Percentiles rank a stretch among this genome's conserved stretches.
These are phyloP conservation scores for Pyrenopolyporus hunteri DNA, from an alignment of 495 filamentous ascomycete species.

Conservation along the genomic window DNA sequence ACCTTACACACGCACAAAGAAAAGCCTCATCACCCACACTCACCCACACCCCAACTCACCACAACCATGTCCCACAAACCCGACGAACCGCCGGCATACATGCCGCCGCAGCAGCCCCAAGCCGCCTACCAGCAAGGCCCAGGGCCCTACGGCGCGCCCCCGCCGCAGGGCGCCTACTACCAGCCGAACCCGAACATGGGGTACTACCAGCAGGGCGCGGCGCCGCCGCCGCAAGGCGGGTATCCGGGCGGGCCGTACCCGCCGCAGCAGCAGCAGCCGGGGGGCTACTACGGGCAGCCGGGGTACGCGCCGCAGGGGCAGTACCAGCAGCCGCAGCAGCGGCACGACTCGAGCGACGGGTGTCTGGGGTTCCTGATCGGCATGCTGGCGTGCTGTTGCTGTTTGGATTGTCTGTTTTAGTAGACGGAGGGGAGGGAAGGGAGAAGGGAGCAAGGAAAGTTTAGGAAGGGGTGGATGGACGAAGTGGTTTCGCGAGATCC, in stretches of 20 bases:
- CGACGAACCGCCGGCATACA: conserved; percentile 53
- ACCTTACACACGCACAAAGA: too few relatives aligned
- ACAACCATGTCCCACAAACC: conserved; percentile 49
- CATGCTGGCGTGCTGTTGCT: conserved; percentile 56
- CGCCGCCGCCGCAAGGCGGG: conserved; percentile 27
- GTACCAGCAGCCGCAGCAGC: conserved; percentile 27
- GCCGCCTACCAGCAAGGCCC: conserved; percentile 38
- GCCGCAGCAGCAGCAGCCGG: conserved; percentile 35
- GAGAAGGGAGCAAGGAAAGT: neutral
- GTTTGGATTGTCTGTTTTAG: conserved; percentile 55
- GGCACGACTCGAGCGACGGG: conserved; percentile 27
- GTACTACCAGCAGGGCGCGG: conserved; percentile 50
- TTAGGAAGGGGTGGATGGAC: neutral
- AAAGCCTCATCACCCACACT: neutral
- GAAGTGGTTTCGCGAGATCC: too few relatives aligned
- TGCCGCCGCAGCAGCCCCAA: conserved; percentile 38
- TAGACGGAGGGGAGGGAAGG: neutral
- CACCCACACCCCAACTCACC: neutral
- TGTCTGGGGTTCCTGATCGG: conserved; percentile 48
- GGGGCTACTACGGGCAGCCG: conserved; percentile 33
- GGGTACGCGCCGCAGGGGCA: conserved; percentile 34
- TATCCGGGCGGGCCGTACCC: conserved; percentile 20
- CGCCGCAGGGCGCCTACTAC: conserved; percentile 41
- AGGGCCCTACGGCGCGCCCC: conserved; percentile 30
- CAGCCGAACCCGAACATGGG: conserved; percentile 49